Conservation (phyloP, 2,329 filamentous ascomycete species). For the Dryadomyces quercivorus region DNA sequence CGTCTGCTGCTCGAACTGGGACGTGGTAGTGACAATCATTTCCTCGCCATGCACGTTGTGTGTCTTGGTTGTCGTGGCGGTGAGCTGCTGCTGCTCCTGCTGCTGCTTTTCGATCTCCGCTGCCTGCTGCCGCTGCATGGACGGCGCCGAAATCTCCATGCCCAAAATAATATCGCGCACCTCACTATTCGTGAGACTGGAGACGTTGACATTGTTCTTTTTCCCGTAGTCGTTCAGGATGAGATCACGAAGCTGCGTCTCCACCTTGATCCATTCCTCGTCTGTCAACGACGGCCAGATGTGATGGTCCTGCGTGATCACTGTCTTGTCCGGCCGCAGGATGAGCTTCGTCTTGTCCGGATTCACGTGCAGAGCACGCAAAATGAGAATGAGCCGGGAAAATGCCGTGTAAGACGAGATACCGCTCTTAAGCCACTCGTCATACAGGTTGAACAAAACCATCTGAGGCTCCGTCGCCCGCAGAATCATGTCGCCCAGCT, state of each 20-base stretch:
- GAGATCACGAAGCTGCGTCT: slow-evolving; percentile 86
- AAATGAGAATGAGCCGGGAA: slow-evolving; percentile 83
- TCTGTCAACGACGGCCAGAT: slow-evolving; percentile 94
- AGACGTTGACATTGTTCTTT: slow-evolving; percentile 99
- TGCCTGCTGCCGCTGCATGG: slow-evolving; percentile 94
- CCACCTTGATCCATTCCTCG: slow-evolving; percentile 99
- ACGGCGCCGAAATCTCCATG: slow-evolving; percentile 98
- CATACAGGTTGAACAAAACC: slow-evolving; percentile 97
- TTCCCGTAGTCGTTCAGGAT: slow-evolving; percentile 98
- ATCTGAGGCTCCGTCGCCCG: slow-evolving; percentile 98
- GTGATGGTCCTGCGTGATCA: slow-evolving; percentile 96
- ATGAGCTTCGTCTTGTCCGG: slow-evolving; percentile 97
- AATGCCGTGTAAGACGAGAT: slow-evolving; percentile 98
- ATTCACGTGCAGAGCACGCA: slow-evolving; percentile 93
- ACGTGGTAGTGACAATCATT: slow-evolving; percentile 96
- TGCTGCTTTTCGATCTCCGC: slow-evolving; percentile 99
- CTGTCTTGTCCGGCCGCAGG: slow-evolving; percentile 88
- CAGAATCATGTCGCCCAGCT: slow-evolving; percentile 97
- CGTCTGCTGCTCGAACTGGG: slow-evolving; percentile 92
- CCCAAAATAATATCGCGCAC: slow-evolving; percentile 96
- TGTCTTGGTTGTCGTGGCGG: slow-evolving; percentile 94
- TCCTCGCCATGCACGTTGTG: slow-evolving; percentile 96
- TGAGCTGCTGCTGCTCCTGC: slow-evolving; percentile 90
- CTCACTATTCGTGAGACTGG: slow-evolving; percentile 90
- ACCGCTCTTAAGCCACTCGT: slow-evolving; percentile 88